A percentile compares a stretch with the other conserved stretches of the same genome.
phyloP scores from a whole-genome alignment of 768 basidiomycete species.

The Leccinum imitatum region DNA sequence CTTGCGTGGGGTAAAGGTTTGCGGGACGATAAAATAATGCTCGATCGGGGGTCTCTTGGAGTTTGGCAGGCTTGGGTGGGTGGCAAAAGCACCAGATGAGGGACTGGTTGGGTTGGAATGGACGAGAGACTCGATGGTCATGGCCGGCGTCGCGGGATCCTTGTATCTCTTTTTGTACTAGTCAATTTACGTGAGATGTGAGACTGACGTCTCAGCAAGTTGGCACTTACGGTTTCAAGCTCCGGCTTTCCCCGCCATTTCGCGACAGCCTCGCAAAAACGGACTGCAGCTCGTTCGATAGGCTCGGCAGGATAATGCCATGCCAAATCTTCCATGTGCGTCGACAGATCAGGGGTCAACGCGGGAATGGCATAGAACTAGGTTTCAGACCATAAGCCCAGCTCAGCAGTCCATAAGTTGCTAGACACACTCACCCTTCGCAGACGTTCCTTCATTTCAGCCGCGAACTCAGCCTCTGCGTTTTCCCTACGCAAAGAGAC shows the following conservation, averaged over 20 bases:
- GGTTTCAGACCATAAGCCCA: slow-evolving; percentile 8
- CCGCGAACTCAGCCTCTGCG: slow-evolving; percentile 70
- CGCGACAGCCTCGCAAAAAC: slow-evolving; percentile 80
- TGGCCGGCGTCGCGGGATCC: slow-evolving; percentile 34
- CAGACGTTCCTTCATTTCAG: slow-evolving; percentile 72
- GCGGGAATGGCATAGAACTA: slow-evolving; percentile 79
- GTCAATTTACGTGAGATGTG: slow-evolving; percentile 29
- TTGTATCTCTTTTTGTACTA: slow-evolving; percentile 59
- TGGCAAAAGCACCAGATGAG: slow-evolving; percentile 29
- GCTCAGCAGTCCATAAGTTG: background rate
- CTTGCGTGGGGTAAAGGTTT: slow-evolving; percentile 21
- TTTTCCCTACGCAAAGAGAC: slow-evolving; percentile 37
- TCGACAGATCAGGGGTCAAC: slow-evolving; percentile 70
- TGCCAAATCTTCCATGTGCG: slow-evolving; percentile 70
- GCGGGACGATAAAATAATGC: slow-evolving; percentile 35
- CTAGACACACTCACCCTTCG: slow-evolving; percentile 51
- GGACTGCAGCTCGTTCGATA: slow-evolving; percentile 71
- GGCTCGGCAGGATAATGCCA: slow-evolving; percentile 82
- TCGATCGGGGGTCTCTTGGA: slow-evolving; percentile 37
- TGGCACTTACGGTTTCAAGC: slow-evolving; percentile 60
- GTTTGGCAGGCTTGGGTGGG: slow-evolving; percentile 18
- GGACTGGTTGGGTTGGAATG: slow-evolving; percentile 72
- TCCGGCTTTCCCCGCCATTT: slow-evolving; percentile 86
- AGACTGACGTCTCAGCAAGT: background rate
- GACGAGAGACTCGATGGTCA: slow-evolving; percentile 66